phyloP scores from a whole-genome alignment of 768 basidiomycete species.

The Glaciozyma antarctica region DNA sequence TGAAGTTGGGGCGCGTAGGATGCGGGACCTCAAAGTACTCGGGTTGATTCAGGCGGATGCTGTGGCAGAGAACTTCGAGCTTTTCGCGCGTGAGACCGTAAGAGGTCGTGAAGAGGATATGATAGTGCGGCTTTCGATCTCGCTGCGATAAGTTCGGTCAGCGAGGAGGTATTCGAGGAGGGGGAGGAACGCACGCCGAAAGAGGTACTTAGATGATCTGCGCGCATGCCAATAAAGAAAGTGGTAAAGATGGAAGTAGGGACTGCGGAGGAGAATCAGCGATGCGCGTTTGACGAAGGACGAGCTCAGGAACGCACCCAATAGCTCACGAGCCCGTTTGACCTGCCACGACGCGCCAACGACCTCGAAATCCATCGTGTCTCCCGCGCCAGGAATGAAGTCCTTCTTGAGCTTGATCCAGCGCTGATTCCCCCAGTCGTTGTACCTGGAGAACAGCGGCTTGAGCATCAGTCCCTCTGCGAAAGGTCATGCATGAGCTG shows the following conservation, averaged over 20 bases:
- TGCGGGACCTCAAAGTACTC: conserved; percentile 4
- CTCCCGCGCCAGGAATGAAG: conserved; percentile 76
- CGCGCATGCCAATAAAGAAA: conserved; percentile 60
- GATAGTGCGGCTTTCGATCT: conserved; percentile 51
- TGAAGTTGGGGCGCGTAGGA: not conserved
- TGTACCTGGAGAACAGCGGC: conserved; percentile 51
- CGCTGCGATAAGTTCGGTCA: conserved; percentile 39
- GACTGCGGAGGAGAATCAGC: conserved; percentile 44
- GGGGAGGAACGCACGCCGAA: not conserved
- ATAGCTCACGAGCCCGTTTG: conserved; percentile 62
- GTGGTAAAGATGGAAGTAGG: conserved; percentile 62
- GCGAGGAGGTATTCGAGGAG: not conserved
- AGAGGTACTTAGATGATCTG: not conserved
- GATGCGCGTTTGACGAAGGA: not conserved
- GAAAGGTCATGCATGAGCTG: conserved; percentile 14
- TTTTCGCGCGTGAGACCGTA: conserved; percentile 62
- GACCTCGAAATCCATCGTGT: conserved; percentile 66
- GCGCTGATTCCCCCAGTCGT: conserved; percentile 38
- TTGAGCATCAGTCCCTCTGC: conserved; percentile 26
- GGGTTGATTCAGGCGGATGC: conserved; percentile 4
- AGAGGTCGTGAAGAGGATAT: conserved; percentile 63
- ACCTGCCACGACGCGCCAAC: conserved; percentile 57
- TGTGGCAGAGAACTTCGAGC: conserved; percentile 45
- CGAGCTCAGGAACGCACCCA: conserved; percentile 46
- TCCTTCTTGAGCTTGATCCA: conserved; percentile 44